A percentile compares a stretch with the other conserved stretches of the same genome.
phyloP scores from a whole-genome alignment of 1,284 basidiomycete species.

The Irpex sp. region DNA sequence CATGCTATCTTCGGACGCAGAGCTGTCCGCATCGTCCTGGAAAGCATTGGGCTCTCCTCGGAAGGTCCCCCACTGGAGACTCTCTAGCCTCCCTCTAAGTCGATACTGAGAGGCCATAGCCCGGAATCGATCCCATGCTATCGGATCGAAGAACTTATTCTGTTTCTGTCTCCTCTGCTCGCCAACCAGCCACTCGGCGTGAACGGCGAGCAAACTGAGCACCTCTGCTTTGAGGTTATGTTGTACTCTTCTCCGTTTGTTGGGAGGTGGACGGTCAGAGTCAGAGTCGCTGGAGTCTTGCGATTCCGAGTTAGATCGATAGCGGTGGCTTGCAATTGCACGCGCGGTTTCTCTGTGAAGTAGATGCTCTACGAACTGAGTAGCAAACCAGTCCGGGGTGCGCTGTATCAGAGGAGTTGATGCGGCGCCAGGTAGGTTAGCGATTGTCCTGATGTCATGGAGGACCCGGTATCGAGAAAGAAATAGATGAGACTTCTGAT shows the following conservation, averaged over 20 bases:
- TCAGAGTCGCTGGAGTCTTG: constrained; percentile 25
- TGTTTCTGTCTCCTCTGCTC: constrained; percentile 28
- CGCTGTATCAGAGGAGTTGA: too few species aligned
- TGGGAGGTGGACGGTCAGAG: constrained; percentile 2
- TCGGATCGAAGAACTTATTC: constrained; percentile 32
- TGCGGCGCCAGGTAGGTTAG: too few species aligned
- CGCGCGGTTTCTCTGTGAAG: too few species aligned
- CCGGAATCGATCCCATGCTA: constrained; percentile 41
- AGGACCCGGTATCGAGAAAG: too few species aligned
- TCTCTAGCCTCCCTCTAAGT: constrained; percentile 16
- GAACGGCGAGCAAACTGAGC: constrained; percentile 38
- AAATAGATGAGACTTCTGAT: too few species aligned
- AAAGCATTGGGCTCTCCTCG: background rate
- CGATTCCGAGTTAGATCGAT: background rate
- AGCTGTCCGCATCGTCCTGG: background rate
- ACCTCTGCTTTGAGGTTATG: constrained; percentile 41
- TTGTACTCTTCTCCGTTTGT: constrained; percentile 24
- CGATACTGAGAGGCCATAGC: constrained; percentile 26
- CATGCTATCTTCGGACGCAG: background rate
- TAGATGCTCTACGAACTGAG: too few species aligned
- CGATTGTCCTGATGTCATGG: too few species aligned
- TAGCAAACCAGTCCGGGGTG: too few species aligned
- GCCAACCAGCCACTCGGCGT: constrained; percentile 47
- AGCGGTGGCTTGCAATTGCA: too few species aligned
- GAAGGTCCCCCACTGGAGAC: background rate